Base-by-base conservation (phyloP, 768 basidiomycete species). In the Clitopilus hobsonii region DNA sequence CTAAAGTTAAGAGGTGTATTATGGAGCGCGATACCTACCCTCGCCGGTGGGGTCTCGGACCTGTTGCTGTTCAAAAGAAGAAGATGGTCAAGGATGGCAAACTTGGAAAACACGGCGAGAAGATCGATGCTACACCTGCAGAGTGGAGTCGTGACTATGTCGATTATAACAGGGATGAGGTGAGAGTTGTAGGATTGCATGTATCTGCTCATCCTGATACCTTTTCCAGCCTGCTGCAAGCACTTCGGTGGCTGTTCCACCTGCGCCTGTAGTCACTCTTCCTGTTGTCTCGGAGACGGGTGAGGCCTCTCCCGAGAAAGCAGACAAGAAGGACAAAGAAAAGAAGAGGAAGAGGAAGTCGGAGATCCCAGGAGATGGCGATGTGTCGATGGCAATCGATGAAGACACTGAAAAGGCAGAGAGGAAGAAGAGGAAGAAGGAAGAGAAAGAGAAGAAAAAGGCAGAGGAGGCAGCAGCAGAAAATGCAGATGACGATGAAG, bases 1-100 rank as follows among this genome's bases (percentile, higher is more conserved):
- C 97, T 29, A 98, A 98, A 75, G 94, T 99, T 66, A 99, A 99
- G 75, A 81, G 97, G 51, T 98, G 96, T 67, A 98, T 99, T 67
- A 99, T 99, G 97, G 97, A 98, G 69, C 88, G 96, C 30, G 97
- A 99, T 71, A 91, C 93, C 18, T 99, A 99, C 71, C 97, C 97
- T 36, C 85, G 97, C 54, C 85, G 95, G 59, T 98, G 97, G 97
- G 97, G 97, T 50, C 83, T 98, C 51, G 97, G 97, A n/a, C 97
- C 97, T 20, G 84, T 95, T 71, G 96, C 97, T 13, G 75, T 91
- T 53, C 89, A 96, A 70, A 98, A 98, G 82, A 99, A 98, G 79
- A 97, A 96, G 71, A 79, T 99, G 83, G 85, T 97, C 60, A 97
- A 96, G 77, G 93, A 93, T n/a, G 95, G 96, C 49, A 91, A 94